A percentile compares a stretch with the other conserved stretches of the same genome.
Evolutionary conservation across 2,329 filamentous ascomycete species (phyloP).

Genomic region (Periconia sp.): DNA sequence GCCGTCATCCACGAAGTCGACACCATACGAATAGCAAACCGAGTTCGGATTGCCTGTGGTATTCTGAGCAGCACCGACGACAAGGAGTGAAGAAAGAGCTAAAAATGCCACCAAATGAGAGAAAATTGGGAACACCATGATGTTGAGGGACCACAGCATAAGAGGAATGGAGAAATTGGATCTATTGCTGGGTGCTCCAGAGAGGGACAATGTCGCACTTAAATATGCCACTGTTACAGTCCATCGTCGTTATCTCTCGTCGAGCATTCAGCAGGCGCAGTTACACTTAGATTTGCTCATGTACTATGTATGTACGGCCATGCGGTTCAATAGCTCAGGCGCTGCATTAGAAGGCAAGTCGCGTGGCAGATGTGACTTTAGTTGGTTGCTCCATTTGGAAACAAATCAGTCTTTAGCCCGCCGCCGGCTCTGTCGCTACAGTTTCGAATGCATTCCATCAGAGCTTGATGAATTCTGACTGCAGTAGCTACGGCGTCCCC

Average conservation of each 20-base stretch:
- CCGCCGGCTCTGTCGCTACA: no score
- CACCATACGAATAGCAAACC: constrained; percentile 41
- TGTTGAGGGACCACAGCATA: background rate
- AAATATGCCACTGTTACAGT: background rate
- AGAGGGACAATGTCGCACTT: background rate
- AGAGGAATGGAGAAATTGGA: constrained; percentile 2
- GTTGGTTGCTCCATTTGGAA: background rate
- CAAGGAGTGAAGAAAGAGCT: constrained; percentile 26
- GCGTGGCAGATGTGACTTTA: background rate
- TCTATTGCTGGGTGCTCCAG: background rate
- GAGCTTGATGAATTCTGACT: background rate
- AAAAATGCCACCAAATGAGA: constrained; percentile 22
- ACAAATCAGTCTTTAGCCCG: background rate
- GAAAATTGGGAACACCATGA: constrained; percentile 32
- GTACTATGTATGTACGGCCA: background rate
- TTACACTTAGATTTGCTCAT: background rate
- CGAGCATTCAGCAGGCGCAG: background rate
- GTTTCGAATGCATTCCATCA: background rate
- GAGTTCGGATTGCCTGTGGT: constrained; percentile 17
- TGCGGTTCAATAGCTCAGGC: background rate
- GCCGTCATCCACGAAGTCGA: constrained; percentile 48
- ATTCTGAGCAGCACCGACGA: constrained; percentile 3
- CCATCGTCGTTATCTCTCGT: background rate
- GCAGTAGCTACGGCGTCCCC: background rate
- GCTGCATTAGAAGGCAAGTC: background rate